Evolutionary conservation across 2,329 filamentous ascomycete species (phyloP).

Genomic region (Xylaria sp.): DNA sequence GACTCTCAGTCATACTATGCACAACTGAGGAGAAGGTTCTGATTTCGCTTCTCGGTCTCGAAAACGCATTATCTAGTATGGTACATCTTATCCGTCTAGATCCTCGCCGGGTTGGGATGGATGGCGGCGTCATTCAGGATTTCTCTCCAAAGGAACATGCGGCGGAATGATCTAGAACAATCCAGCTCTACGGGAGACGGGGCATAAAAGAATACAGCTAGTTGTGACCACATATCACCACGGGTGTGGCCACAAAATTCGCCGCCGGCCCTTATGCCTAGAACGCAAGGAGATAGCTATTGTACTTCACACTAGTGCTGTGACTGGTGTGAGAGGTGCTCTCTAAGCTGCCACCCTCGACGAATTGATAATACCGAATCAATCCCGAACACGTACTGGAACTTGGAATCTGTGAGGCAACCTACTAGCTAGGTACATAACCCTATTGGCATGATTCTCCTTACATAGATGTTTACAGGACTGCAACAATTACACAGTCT

Average conservation of each 20-base stretch:
- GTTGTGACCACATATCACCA: not conserved
- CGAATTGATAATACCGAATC: not conserved
- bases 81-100: not conserved
- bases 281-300: not conserved
- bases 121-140: not conserved
- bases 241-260: not conserved
- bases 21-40: not conserved
- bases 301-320: not conserved
- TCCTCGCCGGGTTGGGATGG: not conserved
- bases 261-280: not conserved
- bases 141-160: not conserved
- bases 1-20: not conserved
- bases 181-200: not conserved
- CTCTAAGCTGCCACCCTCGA: not conserved
- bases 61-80: not conserved
- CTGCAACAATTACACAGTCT: not conserved
- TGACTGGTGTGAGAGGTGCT: not conserved
- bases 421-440: not conserved
- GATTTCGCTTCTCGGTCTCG: not conserved
- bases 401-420: not conserved
- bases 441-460: not conserved
- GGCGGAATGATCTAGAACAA: not conserved
- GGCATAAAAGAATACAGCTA: not conserved
- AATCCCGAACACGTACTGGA: not conserved
- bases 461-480: conserved; percentile 4